These are phyloP conservation scores for Leptodontidium sp. DNA, from an alignment of 2,329 filamentous ascomycete genomes.

Conservation along the genomic window DNA sequence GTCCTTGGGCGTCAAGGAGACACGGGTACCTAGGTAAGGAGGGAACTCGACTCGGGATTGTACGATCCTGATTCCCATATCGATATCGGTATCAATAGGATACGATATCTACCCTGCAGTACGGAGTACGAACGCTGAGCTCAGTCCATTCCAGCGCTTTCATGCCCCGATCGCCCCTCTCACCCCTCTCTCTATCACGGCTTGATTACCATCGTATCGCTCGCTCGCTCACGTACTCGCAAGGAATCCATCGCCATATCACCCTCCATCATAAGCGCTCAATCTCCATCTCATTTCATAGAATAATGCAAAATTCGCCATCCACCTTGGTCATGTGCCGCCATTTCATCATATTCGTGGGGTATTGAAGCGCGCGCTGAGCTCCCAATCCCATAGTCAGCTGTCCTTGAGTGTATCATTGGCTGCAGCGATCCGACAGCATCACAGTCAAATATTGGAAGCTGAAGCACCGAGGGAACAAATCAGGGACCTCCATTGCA, in stretches of 20 bases:
- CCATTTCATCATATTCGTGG: constrained; percentile 24
- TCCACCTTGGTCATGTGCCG: constrained; percentile 30
- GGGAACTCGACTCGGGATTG: background rate
- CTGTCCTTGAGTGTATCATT: constrained; percentile 14
- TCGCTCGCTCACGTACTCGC: background rate
- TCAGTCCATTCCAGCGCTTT: background rate
- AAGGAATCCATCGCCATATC: constrained; percentile 4
- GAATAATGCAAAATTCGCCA: constrained; percentile 24
- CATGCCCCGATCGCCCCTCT: constrained; percentile 2
- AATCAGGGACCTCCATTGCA: background rate
- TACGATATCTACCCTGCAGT: background rate
- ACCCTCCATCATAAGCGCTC: constrained; percentile 33
- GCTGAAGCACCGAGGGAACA: constrained; percentile 22
- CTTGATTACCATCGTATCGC: constrained; percentile 9
- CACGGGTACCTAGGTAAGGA: background rate
- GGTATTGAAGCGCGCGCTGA: constrained; percentile 36
- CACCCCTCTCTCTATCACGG: background rate
- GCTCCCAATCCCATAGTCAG: background rate
- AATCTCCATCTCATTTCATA: constrained; percentile 24
- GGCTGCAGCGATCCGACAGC: constrained; percentile 12
- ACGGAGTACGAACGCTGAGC: background rate
- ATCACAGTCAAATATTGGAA: constrained; percentile 22
- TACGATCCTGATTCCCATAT: background rate
- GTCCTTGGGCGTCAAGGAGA: constrained; percentile 1
- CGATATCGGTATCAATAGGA: background rate